phyloP scores from a whole-genome alignment of 2,329 filamentous ascomycete species.

The Stachybotrys chlorohalonatus region DNA sequence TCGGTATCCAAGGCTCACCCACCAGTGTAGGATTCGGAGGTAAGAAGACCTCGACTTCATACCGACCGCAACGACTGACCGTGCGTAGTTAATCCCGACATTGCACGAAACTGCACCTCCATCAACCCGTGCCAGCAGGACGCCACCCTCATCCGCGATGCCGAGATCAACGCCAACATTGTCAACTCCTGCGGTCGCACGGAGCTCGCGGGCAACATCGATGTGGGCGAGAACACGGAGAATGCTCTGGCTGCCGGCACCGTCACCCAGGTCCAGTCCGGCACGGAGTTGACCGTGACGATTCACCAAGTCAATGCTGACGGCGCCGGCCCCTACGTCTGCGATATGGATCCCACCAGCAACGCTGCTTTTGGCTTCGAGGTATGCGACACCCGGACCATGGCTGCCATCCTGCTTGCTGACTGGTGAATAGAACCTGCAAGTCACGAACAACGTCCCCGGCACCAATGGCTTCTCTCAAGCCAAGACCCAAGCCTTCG shows the following conservation, averaged over 20 bases:
- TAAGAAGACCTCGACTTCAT: slow-evolving; percentile 5
- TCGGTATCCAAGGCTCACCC: slow-evolving; percentile 35
- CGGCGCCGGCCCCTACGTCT: slow-evolving; percentile 50
- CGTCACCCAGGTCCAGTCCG: slow-evolving; percentile 41
- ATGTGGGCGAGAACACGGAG: slow-evolving; percentile 47
- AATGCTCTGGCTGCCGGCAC: slow-evolving; percentile 33
- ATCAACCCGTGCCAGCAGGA: slow-evolving; percentile 60
- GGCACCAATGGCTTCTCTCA: slow-evolving; percentile 49
- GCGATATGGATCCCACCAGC: slow-evolving; percentile 41
- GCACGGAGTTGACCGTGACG: slow-evolving; percentile 43
- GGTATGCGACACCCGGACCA: not conserved
- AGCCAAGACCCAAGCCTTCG: slow-evolving; percentile 45
- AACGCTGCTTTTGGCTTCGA: slow-evolving; percentile 20
- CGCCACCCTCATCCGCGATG: slow-evolving; percentile 52
- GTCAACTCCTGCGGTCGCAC: slow-evolving; percentile 56
- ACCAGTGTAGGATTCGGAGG: slow-evolving; percentile 40
- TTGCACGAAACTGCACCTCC: slow-evolving; percentile 53
- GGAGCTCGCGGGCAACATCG: slow-evolving; percentile 50
- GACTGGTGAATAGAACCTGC: not conserved
- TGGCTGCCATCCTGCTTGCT: not conserved
- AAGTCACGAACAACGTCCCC: slow-evolving; percentile 42
- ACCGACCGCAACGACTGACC: not conserved
- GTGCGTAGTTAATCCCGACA: slow-evolving; percentile 35
- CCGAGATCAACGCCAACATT: slow-evolving; percentile 39
- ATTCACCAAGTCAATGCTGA: slow-evolving; percentile 61